Percentiles rank a stretch among this genome's conserved stretches.
Evolutionary conservation across 2,329 filamentous ascomycete species (phyloP).

Genomic region (Penicillium sp.): DNA sequence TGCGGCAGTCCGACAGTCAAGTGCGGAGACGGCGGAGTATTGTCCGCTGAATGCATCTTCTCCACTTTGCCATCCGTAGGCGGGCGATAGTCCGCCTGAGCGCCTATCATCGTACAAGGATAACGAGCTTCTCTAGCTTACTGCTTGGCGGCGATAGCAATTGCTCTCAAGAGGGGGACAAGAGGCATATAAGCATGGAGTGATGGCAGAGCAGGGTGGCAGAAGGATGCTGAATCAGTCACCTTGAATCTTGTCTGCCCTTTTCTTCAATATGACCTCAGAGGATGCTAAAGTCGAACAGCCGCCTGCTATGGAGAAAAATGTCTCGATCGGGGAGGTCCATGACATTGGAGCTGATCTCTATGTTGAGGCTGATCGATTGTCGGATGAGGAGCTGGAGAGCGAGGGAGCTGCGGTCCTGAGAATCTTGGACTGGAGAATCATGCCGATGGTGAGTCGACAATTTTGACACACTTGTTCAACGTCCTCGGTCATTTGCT

Average conservation of each 20-base stretch:
- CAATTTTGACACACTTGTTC: not conserved
- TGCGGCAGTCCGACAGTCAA: not conserved
- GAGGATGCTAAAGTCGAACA: conserved; percentile 26
- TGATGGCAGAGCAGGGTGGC: not conserved
- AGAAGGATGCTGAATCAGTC: not conserved
- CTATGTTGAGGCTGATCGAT: conserved; percentile 50
- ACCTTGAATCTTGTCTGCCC: not conserved
- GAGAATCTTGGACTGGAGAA: conserved; percentile 51
- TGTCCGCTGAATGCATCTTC: conserved; percentile 7
- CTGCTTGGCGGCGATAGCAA: conserved; percentile 20
- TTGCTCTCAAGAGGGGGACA: not conserved
- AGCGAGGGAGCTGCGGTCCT: conserved; percentile 47
- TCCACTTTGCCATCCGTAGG: not conserved
- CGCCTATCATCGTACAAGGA: conserved; percentile 10
- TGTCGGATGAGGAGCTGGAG: conserved; percentile 50
- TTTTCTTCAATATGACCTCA: conserved; percentile 8
- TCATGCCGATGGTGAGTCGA: conserved; percentile 50
- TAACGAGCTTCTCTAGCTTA: conserved; percentile 12
- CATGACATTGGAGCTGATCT: conserved; percentile 51
- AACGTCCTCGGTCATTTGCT: conserved; percentile 17
- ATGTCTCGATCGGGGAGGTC: conserved; percentile 27
- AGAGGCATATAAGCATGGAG: not conserved
- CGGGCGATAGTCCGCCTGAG: not conserved
- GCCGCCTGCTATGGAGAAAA: conserved; percentile 24
- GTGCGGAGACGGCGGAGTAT: conserved; percentile 16